These are phyloP conservation scores for Puccinia sorghi DNA, from an alignment of 1,284 basidiomycete genomes.

Conservation along the genomic window DNA sequence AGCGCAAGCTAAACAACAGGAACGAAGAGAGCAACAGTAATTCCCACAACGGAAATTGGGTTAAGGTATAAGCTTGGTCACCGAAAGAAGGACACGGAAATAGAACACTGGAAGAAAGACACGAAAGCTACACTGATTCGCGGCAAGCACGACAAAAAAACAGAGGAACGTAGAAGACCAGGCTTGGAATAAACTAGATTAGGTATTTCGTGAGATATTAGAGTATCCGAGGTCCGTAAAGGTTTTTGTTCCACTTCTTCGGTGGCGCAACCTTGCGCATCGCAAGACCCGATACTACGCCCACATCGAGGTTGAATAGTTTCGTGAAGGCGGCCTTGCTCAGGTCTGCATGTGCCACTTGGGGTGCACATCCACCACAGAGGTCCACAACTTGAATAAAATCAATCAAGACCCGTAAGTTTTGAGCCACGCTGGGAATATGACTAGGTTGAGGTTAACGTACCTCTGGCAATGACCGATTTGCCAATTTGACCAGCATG, in stretches of 20 bases:
- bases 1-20: no score
- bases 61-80: no score
- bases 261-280: conserved; percentile 47
- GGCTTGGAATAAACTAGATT: no score
- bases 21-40: no score
- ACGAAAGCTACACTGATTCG: no score
- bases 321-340: conserved; percentile 53
- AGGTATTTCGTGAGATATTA: no score
- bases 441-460: not conserved
- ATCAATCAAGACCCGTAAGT: no score
- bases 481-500: conserved; percentile 39
- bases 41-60: no score
- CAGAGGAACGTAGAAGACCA: no score
- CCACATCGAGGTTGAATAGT: conserved; percentile 54
- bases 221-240: conserved; percentile 41
- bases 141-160: no score
- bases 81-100: no score
- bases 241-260: conserved; percentile 39
- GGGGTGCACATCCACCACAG: conserved; percentile 54
- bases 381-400: conserved; percentile 53
- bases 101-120: no score
- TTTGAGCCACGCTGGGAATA: not conserved
- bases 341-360: conserved; percentile 54
- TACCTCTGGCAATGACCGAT: conserved; percentile 52
- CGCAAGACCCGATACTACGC: conserved; percentile 45